These are phyloP conservation scores for Microstegium vimineum DNA, from an alignment of 176 grass and related monocot genomes.

Conservation along the genomic window DNA sequence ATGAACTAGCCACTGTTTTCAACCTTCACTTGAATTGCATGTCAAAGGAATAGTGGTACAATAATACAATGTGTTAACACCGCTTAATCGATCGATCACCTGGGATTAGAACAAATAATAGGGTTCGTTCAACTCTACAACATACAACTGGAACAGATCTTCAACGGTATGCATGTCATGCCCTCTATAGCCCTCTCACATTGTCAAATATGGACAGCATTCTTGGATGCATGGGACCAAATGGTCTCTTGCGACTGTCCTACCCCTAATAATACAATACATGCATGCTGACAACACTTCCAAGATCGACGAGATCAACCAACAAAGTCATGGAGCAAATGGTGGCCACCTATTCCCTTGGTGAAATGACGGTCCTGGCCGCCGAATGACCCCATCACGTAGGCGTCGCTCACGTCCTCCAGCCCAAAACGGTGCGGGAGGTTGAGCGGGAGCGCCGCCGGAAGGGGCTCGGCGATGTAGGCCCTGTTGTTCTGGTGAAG, in stretches of 20 bases:
- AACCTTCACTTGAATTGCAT: neutral
- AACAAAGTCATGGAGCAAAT: slow-evolving; percentile 90
- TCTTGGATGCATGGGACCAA: neutral
- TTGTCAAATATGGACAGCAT: slow-evolving; percentile 50
- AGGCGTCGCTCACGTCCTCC: slow-evolving; percentile 79
- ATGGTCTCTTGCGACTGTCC: slow-evolving; percentile 7
- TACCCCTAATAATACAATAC: slow-evolving; percentile 42
- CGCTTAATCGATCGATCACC: slow-evolving; percentile 20
- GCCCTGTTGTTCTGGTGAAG: slow-evolving; percentile 81
- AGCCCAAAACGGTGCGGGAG: slow-evolving; percentile 73
- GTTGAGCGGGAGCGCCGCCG: slow-evolving; percentile 51
- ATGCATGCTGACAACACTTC: neutral
- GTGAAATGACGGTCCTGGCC: slow-evolving; percentile 69
- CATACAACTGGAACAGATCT: neutral
- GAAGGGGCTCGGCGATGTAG: slow-evolving; percentile 63
- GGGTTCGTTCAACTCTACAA: slow-evolving; percentile 20
- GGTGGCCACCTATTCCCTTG: slow-evolving; percentile 72
- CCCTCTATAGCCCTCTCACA: slow-evolving; percentile 28
- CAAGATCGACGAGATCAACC: slow-evolving; percentile 37
- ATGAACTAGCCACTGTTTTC: neutral
- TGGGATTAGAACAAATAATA: slow-evolving; percentile 39
- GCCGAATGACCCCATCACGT: slow-evolving; percentile 60
- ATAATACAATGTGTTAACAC: slow-evolving; percentile 30
- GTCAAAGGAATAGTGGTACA: slow-evolving; percentile 27
- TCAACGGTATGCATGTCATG: slow-evolving; percentile 41